A percentile compares a stretch with the other conserved stretches of the same genome.
Conservation (phyloP, 73 alveolate genomes). For the Paramecium sonneborni region DNA sequence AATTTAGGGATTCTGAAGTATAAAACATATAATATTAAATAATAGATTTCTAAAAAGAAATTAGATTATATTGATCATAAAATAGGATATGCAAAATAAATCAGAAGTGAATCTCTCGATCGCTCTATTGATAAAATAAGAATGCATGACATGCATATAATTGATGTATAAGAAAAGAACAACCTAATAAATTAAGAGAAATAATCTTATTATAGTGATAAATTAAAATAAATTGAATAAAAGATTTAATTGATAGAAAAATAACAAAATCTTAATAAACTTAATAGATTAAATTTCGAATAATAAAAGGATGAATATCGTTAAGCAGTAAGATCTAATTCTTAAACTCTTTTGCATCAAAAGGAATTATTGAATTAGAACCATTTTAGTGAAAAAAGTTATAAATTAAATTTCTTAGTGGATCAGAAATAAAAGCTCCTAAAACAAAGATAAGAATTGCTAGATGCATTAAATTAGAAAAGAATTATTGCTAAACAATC, state of each 20-base stretch:
- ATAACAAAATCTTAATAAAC: not conserved
- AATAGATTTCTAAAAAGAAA: not conserved
- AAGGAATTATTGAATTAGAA: not conserved
- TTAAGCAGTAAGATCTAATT: not conserved
- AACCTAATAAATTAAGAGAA: not conserved
- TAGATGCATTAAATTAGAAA: not conserved
- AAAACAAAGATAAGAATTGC: not conserved
- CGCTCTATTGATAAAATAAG: conserved; percentile 24
- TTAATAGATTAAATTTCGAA: not conserved
- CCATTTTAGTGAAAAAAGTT: not conserved
- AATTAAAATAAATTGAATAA: not conserved
- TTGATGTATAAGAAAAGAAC: not conserved
- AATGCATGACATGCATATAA: conserved; percentile 6
- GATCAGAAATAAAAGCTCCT: not conserved
- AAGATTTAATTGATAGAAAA: conserved; percentile 14
- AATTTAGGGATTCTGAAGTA: conserved; percentile 24
- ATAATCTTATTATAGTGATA: not conserved
- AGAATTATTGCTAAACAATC: not conserved
- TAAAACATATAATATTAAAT: not conserved
- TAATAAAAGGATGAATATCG: conserved; percentile 22
- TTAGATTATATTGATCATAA: not conserved
- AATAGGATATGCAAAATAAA: not conserved
- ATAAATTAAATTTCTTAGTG: not conserved
- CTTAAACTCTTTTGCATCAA: not conserved
- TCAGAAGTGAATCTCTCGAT: not conserved